A percentile compares a stretch with the other conserved stretches of the same genome.
phyloP scores from a whole-genome alignment of 495 filamentous ascomycete species.

The Hypoxylon rickii region DNA sequence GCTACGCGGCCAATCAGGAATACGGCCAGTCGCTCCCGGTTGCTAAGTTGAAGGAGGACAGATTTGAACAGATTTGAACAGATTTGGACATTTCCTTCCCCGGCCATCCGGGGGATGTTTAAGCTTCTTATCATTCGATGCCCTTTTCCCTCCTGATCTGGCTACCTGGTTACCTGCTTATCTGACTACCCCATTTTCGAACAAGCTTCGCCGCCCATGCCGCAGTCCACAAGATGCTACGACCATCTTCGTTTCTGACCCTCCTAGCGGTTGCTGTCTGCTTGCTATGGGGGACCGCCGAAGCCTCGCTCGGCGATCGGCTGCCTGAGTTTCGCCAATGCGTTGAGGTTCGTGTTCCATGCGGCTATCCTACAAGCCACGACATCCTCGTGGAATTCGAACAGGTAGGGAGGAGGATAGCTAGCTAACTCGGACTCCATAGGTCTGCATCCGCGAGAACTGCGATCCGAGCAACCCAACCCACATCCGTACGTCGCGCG shows the following conservation, averaged over 20 bases:
- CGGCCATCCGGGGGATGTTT: constrained; percentile 30
- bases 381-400: too few relatives aligned
- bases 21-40: constrained; percentile 3
- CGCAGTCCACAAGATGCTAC: constrained; percentile 21
- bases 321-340: constrained; percentile 90
- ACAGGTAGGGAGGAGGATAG: background rate
- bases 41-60: too few relatives aligned
- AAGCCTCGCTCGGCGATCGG: constrained; percentile 81
- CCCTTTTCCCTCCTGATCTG: background rate
- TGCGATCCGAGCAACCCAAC: constrained; percentile 60
- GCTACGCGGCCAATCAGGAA: constrained; percentile 33
- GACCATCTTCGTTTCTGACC: constrained; percentile 18
- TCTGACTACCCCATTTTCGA: background rate
- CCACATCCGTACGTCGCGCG: constrained; percentile 56
- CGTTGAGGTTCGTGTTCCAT: constrained; percentile 65
- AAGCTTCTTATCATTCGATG: background rate
- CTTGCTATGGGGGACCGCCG: constrained; percentile 43
- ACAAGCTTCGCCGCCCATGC: constrained; percentile 11
- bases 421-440: background rate
- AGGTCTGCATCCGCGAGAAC: constrained; percentile 84
- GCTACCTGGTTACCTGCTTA: background rate
- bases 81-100: constrained; percentile 20
- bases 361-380: background rate
- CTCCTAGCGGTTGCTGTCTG: constrained; percentile 18
- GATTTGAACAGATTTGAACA: constrained; percentile 6